Percentiles rank a stretch among this genome's conserved stretches.
phyloP scores from a whole-genome alignment of 2,329 filamentous ascomycete genomes.

The Stylonectria norvegica region DNA sequence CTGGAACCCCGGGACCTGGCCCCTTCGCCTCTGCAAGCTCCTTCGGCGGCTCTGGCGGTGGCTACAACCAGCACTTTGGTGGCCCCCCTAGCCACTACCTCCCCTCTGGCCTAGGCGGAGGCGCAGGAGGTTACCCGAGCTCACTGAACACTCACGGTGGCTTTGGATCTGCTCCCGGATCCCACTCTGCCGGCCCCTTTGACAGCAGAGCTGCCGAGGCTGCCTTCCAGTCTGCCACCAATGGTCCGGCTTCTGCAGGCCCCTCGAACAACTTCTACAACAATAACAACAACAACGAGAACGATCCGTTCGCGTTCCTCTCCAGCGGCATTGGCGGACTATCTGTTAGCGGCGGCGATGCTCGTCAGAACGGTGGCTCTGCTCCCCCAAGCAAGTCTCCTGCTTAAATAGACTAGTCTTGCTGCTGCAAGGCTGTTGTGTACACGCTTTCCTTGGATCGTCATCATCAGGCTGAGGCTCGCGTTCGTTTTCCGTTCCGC shows the following conservation, averaged over 20 bases:
- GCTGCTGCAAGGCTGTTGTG: conserved; percentile 24
- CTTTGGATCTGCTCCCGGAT: conserved; percentile 70
- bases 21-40: conserved; percentile 68
- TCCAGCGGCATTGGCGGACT: conserved; percentile 69
- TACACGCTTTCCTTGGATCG: conserved; percentile 27
- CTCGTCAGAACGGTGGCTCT: conserved; percentile 59
- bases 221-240: conserved; percentile 85
- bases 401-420: conserved; percentile 40
- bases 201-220: conserved; percentile 92
- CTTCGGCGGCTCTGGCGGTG: conserved; percentile 63
- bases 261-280: conserved; percentile 54
- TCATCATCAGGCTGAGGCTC: conserved; percentile 20
- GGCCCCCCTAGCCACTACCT: conserved; percentile 87
- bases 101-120: conserved; percentile 74
- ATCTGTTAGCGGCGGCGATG: conserved; percentile 64
- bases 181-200: conserved; percentile 82
- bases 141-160: conserved; percentile 69
- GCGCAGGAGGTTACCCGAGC: conserved; percentile 69
- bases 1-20: conserved; percentile 73
- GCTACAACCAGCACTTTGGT: conserved; percentile 77
- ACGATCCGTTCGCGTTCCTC: conserved; percentile 77
- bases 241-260: conserved; percentile 73
- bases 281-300: conserved; percentile 61
- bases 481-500: conserved; percentile 25
- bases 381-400: conserved; percentile 59